A percentile compares a stretch with the other conserved stretches of the same genome.
Evolutionary conservation across 2,329 filamentous ascomycete genomes (phyloP).

Genomic region (Stromatinia cepivora): DNA sequence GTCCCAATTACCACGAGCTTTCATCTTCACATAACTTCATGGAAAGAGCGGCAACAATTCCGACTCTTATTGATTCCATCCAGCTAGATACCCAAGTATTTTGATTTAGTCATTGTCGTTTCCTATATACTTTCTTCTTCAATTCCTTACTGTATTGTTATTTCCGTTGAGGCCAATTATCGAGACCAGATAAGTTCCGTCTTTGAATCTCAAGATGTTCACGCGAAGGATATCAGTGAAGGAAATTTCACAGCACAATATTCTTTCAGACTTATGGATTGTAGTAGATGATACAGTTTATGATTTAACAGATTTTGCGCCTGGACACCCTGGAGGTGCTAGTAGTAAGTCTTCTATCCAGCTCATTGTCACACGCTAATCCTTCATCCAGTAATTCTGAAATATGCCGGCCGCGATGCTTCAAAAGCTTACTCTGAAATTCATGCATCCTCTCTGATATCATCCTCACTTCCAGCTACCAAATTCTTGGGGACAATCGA

Average conservation of each 20-base stretch:
- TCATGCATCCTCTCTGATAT: constrained; percentile 51
- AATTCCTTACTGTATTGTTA: not conserved
- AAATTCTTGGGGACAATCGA: constrained; percentile 54
- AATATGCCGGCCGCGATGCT: constrained; percentile 55
- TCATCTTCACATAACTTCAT: not conserved
- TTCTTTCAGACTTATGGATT: constrained; percentile 59
- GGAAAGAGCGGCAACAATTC: not conserved
- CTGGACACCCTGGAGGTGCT: constrained; percentile 62
- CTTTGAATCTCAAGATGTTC: constrained; percentile 25
- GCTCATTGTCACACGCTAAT: constrained; percentile 7
- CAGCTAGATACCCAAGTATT: not conserved
- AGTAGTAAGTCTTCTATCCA: constrained; percentile 45
- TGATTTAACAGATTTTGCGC: constrained; percentile 65
- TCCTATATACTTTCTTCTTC: not conserved
- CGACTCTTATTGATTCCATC: not conserved
- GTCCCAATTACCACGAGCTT: constrained; percentile 18
- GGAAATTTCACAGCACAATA: constrained; percentile 52
- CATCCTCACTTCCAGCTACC: constrained; percentile 45
- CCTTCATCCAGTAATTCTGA: constrained; percentile 46
- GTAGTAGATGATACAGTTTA: constrained; percentile 68
- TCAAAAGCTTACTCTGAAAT: constrained; percentile 54
- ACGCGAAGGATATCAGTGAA: constrained; percentile 42
- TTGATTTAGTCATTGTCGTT: not conserved
- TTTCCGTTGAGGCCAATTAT: not conserved
- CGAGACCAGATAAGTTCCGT: too few species aligned